Percentiles rank a stretch among this genome's conserved stretches.
Evolutionary conservation across 2,329 filamentous ascomycete species (phyloP).

Genomic region (Stemphylium lycopersici): DNA sequence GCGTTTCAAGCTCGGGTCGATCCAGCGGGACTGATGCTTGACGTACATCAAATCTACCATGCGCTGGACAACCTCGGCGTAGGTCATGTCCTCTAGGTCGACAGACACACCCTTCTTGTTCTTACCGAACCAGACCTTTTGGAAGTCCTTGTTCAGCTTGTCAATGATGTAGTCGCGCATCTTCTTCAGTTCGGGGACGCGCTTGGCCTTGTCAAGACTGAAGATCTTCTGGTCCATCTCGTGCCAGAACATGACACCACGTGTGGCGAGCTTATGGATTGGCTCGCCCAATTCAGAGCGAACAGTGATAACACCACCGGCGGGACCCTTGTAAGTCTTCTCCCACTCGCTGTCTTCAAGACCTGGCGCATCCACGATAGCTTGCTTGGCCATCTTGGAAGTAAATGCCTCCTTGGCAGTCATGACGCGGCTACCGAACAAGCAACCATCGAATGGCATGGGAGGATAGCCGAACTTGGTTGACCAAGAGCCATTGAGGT

Average conservation of each 20-base stretch:
- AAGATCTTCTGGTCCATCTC: slow-evolving; percentile 99
- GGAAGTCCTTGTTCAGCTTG: slow-evolving; percentile 56
- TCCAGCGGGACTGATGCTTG: slow-evolving; percentile 54
- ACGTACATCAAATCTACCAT: slow-evolving; percentile 57
- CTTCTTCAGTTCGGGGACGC: slow-evolving; percentile 51
- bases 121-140: slow-evolving; percentile 57
- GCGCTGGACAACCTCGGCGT: slow-evolving; percentile 53
- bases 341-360: slow-evolving; percentile 55
- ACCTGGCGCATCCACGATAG: slow-evolving; percentile 53
- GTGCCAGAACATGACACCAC: slow-evolving; percentile 95
- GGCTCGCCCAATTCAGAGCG: slow-evolving; percentile 99
- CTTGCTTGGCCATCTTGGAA: slow-evolving; percentile 51
- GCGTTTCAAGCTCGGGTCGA: slow-evolving; percentile 71
- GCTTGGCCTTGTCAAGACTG: slow-evolving; percentile 82
- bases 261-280: slow-evolving; percentile 97
- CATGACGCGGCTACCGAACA: slow-evolving; percentile 58
- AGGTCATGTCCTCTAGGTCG: slow-evolving; percentile 58
- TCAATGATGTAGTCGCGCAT: slow-evolving; percentile 55
- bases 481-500: slow-evolving; percentile 55
- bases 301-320: slow-evolving; percentile 94
- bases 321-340: slow-evolving; percentile 66
- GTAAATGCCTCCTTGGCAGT: slow-evolving; percentile 56
- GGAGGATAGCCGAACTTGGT: slow-evolving; percentile 51
- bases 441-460: slow-evolving; percentile 57
- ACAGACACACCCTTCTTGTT: slow-evolving; percentile 52